These are phyloP conservation scores for Lentinula edodes DNA, from an alignment of 768 basidiomycete species.

Conservation along the genomic window DNA sequence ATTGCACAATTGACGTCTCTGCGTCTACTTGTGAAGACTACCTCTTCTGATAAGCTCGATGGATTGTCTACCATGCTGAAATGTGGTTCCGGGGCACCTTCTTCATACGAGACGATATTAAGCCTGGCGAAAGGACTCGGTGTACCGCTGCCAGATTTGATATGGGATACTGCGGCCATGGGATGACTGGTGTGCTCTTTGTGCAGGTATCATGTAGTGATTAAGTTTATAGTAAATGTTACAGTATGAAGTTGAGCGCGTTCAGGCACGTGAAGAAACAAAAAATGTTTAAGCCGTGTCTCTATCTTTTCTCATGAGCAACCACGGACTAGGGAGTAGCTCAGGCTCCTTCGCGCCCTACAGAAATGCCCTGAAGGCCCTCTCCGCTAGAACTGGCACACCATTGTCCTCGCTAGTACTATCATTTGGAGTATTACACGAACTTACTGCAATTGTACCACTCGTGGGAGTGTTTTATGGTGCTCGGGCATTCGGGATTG, in stretches of 20 bases:
- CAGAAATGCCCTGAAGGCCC: conserved; percentile 45
- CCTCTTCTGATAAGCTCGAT: conserved; percentile 56
- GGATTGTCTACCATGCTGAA: conserved; percentile 64
- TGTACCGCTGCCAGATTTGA: conserved; percentile 23
- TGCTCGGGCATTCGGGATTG: conserved; percentile 61
- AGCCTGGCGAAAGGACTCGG: conserved; percentile 37
- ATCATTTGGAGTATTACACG: conserved; percentile 83
- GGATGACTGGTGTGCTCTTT: not conserved
- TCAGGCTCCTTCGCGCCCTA: conserved; percentile 22
- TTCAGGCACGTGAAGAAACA: not conserved
- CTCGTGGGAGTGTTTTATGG: conserved; percentile 70
- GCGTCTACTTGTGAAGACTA: conserved; percentile 62
- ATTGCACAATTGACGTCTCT: conserved; percentile 60
- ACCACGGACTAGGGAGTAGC: not conserved
- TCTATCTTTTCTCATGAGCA: not conserved
- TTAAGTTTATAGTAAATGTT: not conserved
- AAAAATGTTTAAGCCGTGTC: not conserved
- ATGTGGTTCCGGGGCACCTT: conserved; percentile 40
- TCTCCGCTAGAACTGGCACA: conserved; percentile 67
- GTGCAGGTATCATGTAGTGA: not conserved
- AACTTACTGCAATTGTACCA: conserved; percentile 76
- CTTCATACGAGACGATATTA: conserved; percentile 33
- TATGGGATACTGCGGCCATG: conserved; percentile 25
- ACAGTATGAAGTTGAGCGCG: not conserved
- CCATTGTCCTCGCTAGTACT: conserved; percentile 71